Conservation (phyloP, 352 stramenopile genomes). For the Pythium apleroticum region DNA sequence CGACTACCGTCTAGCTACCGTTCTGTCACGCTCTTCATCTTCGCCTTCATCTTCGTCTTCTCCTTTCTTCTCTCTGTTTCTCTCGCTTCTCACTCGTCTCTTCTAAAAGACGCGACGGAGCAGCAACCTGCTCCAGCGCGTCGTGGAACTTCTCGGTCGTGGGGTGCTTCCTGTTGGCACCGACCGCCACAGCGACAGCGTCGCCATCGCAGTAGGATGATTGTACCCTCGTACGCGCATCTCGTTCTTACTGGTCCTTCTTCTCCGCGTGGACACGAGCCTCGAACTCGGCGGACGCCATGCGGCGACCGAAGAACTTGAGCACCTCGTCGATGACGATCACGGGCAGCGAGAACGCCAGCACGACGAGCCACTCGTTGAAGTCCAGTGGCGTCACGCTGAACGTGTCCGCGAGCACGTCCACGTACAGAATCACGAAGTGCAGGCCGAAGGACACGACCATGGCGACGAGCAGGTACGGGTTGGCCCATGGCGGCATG, state of each 20-base stretch:
- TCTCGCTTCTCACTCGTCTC: neutral
- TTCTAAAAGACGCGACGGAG: conserved; percentile 24
- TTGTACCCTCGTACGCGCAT: neutral
- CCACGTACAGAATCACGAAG: conserved; percentile 94
- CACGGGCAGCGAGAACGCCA: conserved; percentile 91
- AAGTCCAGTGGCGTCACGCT: conserved; percentile 90
- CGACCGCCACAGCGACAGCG: neutral
- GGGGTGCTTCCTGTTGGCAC: conserved; percentile 23
- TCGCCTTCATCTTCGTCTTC: neutral
- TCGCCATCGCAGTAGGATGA: neutral
- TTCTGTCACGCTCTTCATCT: neutral
- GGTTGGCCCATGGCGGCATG: conserved; percentile 93
- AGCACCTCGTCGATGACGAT: conserved; percentile 95
- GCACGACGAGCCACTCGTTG: conserved; percentile 92
- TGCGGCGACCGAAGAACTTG: conserved; percentile 90
- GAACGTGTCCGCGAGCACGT: conserved; percentile 92
- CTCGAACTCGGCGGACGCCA: conserved; percentile 71
- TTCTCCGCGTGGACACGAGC: conserved; percentile 51
- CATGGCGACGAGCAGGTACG: conserved; percentile 94
- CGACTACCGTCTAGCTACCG: neutral
- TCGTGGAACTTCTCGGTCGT: neutral
- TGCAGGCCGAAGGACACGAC: conserved; percentile 92
- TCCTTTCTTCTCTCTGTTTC: neutral
- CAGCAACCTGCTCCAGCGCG: neutral
- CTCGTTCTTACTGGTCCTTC: conserved; percentile 44